These are phyloP conservation scores for Globisporangium takayamanum DNA, from an alignment of 352 stramenopile genomes.

Conservation along the genomic window DNA sequence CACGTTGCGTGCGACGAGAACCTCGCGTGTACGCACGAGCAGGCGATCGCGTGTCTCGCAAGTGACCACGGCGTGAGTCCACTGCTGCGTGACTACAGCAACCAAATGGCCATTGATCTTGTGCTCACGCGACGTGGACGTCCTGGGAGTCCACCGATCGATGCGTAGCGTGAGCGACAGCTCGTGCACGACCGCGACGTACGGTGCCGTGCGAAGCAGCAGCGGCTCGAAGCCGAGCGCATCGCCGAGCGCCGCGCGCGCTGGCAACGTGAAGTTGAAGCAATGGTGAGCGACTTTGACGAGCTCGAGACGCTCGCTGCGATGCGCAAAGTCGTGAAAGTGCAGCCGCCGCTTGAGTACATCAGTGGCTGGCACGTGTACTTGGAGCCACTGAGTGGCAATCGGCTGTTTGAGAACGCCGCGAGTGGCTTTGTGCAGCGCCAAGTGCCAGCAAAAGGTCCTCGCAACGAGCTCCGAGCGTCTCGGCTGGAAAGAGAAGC, in stretches of 20 bases:
- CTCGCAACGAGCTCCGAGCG: conserved; percentile 21
- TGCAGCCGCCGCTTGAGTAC: conserved; percentile 4
- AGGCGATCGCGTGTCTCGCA: conserved; percentile 42
- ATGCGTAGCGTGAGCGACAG: conserved; percentile 22
- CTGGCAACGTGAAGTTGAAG: conserved; percentile 43
- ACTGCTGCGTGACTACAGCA: conserved; percentile 42
- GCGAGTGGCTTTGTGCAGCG: conserved; percentile 57
- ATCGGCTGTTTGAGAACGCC: conserved; percentile 57
- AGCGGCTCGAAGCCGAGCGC: conserved; percentile 24
- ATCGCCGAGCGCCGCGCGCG: conserved; percentile 20
- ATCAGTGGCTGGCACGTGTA: conserved; percentile 40
- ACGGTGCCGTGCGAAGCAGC: conserved; percentile 23
- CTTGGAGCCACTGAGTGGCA: conserved; percentile 45
- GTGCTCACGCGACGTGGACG: conserved; percentile 43
- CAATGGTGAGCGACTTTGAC: conserved; percentile 40
- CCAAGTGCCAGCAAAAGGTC: conserved; percentile 43
- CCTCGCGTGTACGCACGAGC: conserved; percentile 73
- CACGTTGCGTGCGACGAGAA: conserved; percentile 80
- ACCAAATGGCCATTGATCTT: conserved; percentile 29
- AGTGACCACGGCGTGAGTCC: conserved; percentile 54
- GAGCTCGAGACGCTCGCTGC: conserved; percentile 41
- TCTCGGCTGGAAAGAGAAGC: conserved; percentile 67
- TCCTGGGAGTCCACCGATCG: conserved; percentile 49
- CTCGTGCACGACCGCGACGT: conserved; percentile 25
- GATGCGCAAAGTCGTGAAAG: conserved; percentile 29